Conservation (phyloP, 2,329 filamentous ascomycete genomes). For the Fusarium incarnatum region DNA sequence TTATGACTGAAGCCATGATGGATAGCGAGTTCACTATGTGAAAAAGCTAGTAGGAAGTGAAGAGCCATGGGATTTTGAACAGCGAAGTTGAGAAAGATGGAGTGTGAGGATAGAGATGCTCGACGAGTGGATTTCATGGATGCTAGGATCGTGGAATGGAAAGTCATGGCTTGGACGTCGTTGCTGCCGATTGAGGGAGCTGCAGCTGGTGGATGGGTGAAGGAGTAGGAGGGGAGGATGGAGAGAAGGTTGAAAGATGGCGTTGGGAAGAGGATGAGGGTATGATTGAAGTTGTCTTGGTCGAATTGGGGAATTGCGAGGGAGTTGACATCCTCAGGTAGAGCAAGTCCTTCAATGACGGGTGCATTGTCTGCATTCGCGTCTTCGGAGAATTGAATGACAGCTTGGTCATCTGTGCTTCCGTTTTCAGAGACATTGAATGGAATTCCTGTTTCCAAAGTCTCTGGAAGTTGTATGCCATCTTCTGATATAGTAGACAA, state of each 20-base stretch:
- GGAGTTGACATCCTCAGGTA: neutral
- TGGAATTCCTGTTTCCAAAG: fast-evolving
- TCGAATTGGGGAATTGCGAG: neutral
- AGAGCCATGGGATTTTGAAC: constrained; percentile 15
- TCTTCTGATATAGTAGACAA: neutral
- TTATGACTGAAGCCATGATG: constrained; percentile 6
- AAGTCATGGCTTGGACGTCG: constrained; percentile 21
- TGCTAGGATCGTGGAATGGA: constrained; percentile 13
- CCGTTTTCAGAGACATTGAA: neutral
- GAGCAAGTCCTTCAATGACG: neutral
- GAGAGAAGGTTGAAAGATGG: constrained; percentile 12
- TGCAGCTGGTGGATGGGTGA: constrained; percentile 3
- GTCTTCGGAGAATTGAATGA: neutral
- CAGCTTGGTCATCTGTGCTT: fast-evolving
- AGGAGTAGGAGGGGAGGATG: constrained; percentile 8
- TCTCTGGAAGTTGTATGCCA: neutral
- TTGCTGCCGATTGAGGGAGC: constrained; percentile 14
- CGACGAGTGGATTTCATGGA: constrained; percentile 21
- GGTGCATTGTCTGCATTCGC: neutral
- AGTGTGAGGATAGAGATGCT: constrained; percentile 10
- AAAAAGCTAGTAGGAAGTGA: constrained; percentile 4
- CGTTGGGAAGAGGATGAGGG: constrained; percentile 1
- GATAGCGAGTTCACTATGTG: constrained; percentile 8
- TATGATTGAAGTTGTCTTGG: neutral
- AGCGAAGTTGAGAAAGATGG: constrained; percentile 20